Evolutionary conservation across 441 rosid species (phyloP).

Genomic region (Bocquillonia castaneifolia): DNA sequence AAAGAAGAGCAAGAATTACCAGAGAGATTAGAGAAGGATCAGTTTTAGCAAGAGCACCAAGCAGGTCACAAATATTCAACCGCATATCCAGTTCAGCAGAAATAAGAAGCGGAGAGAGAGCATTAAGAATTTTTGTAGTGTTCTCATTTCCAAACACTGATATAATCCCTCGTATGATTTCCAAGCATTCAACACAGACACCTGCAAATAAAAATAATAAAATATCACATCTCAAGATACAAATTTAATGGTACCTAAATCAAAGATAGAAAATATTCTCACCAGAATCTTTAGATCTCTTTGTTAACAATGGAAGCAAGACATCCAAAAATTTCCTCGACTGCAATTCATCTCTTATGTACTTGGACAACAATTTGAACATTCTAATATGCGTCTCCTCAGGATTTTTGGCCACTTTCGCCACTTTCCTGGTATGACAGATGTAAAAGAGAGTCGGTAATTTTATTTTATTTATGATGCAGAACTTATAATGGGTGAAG

Average conservation of each 20-base stretch:
- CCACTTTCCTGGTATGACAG: constrained; percentile 51
- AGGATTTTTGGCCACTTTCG: constrained; percentile 60
- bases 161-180: constrained; percentile 53
- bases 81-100: constrained; percentile 59
- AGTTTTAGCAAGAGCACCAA: constrained; percentile 57
- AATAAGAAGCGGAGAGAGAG: constrained; percentile 67
- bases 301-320: constrained; percentile 61
- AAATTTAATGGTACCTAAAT: background rate
- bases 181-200: constrained; percentile 50
- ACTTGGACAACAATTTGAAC: constrained; percentile 64
- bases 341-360: constrained; percentile 41
- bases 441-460: background rate
- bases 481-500: background rate
- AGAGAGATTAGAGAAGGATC: constrained; percentile 58
- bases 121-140: constrained; percentile 44
- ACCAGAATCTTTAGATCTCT: constrained; percentile 59
- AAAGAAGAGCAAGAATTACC: constrained; percentile 40
- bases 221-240: constrained; percentile 14
- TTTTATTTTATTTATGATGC: background rate
- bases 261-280: constrained; percentile 24
- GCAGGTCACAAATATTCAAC: constrained; percentile 63
- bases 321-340: constrained; percentile 65
- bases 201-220: constrained; percentile 41
- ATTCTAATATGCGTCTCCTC: constrained; percentile 59
- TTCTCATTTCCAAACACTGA: constrained; percentile 47